Conservation (phyloP, 345 rosid species). For the Populus deltoides region DNA sequence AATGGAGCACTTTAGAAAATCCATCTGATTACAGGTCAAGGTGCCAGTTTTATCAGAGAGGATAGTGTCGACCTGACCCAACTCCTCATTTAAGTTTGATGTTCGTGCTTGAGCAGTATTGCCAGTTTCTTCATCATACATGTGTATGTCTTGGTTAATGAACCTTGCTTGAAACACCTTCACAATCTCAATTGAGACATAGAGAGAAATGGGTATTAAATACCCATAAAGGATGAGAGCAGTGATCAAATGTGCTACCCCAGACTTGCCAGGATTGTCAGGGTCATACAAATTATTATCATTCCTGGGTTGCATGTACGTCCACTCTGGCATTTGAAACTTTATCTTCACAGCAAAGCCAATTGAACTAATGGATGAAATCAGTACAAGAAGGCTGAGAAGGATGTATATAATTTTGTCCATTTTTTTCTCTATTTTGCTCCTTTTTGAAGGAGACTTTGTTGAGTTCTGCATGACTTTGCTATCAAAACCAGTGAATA, state of each 20-base stretch:
- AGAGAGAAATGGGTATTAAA: slow-evolving; percentile 91
- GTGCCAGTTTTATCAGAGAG: slow-evolving; percentile 99
- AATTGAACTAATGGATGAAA: slow-evolving; percentile 74
- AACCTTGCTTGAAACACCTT: slow-evolving; percentile 95
- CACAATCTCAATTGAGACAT: slow-evolving; percentile 94
- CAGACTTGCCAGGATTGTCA: slow-evolving; percentile 50
- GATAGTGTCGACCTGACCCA: slow-evolving; percentile 95
- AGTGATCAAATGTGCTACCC: slow-evolving; percentile 77
- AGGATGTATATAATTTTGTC: slow-evolving; percentile 87
- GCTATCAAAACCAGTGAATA: slow-evolving; percentile 88
- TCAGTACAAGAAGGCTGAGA: slow-evolving; percentile 59
- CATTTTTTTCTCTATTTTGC: slow-evolving; percentile 81
- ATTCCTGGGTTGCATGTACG: slow-evolving; percentile 60
- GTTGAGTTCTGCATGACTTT: slow-evolving; percentile 96
- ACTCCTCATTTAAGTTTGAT: slow-evolving; percentile 94
- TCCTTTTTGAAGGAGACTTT: slow-evolving; percentile 83
- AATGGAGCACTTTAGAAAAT: slow-evolving; percentile 91
- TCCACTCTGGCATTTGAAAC: slow-evolving; percentile 72
- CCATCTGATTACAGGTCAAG: slow-evolving; percentile 98
- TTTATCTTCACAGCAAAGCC: slow-evolving; percentile 86
- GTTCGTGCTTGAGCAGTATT: slow-evolving; percentile 85
- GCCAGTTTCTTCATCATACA: slow-evolving; percentile 91
- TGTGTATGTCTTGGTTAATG: slow-evolving; percentile 75
- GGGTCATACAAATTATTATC: slow-evolving; percentile 54
- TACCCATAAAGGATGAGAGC: slow-evolving; percentile 98